Evolutionary conservation across 768 basidiomycete species (phyloP).

Genomic region (Lyophyllum atratum): DNA sequence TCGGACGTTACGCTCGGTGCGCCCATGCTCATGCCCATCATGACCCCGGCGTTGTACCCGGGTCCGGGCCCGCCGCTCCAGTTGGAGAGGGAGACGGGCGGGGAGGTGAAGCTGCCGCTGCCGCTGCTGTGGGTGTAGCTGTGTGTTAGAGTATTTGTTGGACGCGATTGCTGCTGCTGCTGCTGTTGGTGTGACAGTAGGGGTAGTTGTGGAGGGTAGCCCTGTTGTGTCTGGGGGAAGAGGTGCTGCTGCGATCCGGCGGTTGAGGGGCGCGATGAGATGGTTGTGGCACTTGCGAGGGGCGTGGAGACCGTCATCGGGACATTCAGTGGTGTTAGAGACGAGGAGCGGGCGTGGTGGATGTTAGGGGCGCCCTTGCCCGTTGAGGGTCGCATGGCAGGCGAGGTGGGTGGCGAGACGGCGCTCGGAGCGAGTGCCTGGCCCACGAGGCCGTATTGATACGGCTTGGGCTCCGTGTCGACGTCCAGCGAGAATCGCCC

Average conservation of each 20-base stretch:
- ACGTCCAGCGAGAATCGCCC: constrained; percentile 31
- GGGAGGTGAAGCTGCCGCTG: constrained; percentile 16
- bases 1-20: constrained; percentile 5
- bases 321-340: constrained; percentile 30
- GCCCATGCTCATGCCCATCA: constrained; percentile 1
- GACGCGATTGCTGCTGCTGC: constrained; percentile 15
- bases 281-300: constrained; percentile 22
- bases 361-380: constrained; percentile 10
- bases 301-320: constrained; percentile 24
- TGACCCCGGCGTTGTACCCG: constrained; percentile 20
- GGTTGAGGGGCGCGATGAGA: constrained; percentile 46
- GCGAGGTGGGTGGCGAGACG: constrained; percentile 37
- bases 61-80: constrained; percentile 16
- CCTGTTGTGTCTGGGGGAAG: constrained; percentile 18
- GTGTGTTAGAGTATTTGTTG: constrained; percentile 9
- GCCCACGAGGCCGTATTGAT: constrained; percentile 66
- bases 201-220: constrained; percentile 3
- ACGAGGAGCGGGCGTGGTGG: constrained; percentile 20
- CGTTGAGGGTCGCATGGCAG: constrained; percentile 25
- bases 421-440: constrained; percentile 35
- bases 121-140: constrained; percentile 19
- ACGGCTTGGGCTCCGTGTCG: constrained; percentile 52
- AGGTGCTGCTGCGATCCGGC: constrained; percentile 40
- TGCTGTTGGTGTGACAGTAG: constrained; percentile 1
- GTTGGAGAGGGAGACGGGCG: constrained; percentile 14